These are phyloP conservation scores for Logfia minima DNA, from an alignment of 129 eudicot genomes.

Conservation along the genomic window DNA sequence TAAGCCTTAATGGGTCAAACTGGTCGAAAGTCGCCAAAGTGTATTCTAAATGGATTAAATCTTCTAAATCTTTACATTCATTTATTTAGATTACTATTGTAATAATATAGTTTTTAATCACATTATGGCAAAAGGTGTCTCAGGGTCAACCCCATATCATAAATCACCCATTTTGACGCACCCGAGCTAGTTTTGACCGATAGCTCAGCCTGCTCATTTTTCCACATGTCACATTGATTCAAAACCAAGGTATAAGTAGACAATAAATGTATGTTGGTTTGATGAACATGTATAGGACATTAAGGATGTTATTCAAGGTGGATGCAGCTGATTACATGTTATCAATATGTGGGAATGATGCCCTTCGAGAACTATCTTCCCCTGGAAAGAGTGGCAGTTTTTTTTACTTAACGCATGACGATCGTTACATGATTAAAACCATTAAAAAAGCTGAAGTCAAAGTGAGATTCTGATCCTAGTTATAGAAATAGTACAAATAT, in stretches of 20 bases:
- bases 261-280: conserved; percentile 6
- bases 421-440: conserved; percentile 98
- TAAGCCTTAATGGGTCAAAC: neutral
- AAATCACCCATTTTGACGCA: neutral
- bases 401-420: conserved; percentile 86
- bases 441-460: conserved; percentile 93
- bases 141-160: neutral
- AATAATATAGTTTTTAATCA: neutral
- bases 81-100: neutral
- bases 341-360: conserved; percentile 86
- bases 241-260: neutral
- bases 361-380: conserved; percentile 91
- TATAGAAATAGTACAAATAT: neutral
- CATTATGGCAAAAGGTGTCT: neutral
- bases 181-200: neutral
- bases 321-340: conserved; percentile 99
- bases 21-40: neutral
- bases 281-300: conserved; percentile 49
- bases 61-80: neutral
- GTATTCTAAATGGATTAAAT: neutral
- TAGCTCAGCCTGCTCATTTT: conserved; percentile 3
- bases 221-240: neutral
- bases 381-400: conserved; percentile 99
- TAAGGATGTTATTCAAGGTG: conserved; percentile 91
- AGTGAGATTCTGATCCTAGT: conserved; percentile 48